phyloP scores from a whole-genome alignment of 2,329 filamentous ascomycete genomes.

The Fusarium sp. region DNA sequence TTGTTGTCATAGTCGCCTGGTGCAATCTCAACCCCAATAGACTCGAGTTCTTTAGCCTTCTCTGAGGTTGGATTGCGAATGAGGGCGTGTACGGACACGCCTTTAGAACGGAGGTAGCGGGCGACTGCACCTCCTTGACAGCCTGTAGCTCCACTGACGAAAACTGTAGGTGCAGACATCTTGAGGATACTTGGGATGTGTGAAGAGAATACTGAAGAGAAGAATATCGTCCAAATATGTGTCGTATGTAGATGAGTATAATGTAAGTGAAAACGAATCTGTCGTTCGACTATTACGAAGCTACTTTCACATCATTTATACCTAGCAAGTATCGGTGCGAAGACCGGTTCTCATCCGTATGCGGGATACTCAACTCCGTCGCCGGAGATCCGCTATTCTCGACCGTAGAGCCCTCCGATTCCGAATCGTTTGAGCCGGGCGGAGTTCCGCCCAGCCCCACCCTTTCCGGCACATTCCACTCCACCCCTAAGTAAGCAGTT shows the following conservation, averaged over 20 bases:
- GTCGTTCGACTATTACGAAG: neutral
- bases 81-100: conserved; percentile 52
- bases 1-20: conserved; percentile 52
- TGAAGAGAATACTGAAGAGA: neutral
- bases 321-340: neutral
- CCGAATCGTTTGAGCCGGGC: conserved; percentile 26
- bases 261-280: neutral
- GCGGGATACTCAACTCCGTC: neutral
- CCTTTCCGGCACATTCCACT: conserved; percentile 33
- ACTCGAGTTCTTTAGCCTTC: conserved; percentile 47
- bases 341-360: neutral
- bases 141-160: conserved; percentile 57
- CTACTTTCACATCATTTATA: neutral
- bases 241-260: neutral
- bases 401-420: neutral
- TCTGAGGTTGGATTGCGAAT: conserved; percentile 50
- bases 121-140: conserved; percentile 55
- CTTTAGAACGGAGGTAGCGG: conserved; percentile 50
- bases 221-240: neutral
- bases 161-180: conserved; percentile 52
- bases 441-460: conserved; percentile 49
- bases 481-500: neutral
- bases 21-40: conserved; percentile 51
- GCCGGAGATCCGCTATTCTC: conserved; percentile 25
- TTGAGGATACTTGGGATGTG: conserved; percentile 8